Evolutionary conservation across 208 protist genomes (phyloP).

Genomic region (Acanthamoeba sp.): DNA sequence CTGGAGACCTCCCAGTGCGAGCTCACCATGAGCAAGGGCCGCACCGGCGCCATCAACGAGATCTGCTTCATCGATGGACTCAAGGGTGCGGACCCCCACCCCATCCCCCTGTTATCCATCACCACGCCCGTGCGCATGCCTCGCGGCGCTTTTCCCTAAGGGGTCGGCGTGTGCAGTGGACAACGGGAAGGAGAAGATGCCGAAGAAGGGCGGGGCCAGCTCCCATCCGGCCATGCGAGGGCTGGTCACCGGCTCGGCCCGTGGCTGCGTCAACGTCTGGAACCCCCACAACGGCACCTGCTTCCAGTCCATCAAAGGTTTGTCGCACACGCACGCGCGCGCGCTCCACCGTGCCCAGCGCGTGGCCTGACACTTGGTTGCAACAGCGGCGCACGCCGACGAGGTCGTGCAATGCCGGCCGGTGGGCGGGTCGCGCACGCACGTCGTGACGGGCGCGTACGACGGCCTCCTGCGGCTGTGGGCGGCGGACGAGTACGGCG

Average conservation of each 20-base stretch:
- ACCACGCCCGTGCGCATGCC: neutral
- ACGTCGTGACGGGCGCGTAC: slow-evolving; percentile 29
- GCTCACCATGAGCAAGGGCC: slow-evolving; percentile 30
- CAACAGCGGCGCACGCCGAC: slow-evolving; percentile 5
- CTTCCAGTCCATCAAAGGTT: slow-evolving; percentile 19
- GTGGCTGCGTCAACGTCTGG: slow-evolving; percentile 36
- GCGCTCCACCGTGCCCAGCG: neutral
- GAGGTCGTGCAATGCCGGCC: slow-evolving; percentile 16
- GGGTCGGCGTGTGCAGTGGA: neutral
- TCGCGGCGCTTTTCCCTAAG: neutral
- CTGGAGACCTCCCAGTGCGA: neutral
- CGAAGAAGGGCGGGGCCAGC: neutral
- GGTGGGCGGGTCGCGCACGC: neutral
- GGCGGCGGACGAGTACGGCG: neutral
- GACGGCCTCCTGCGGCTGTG: slow-evolving; percentile 32
- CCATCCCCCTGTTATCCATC: neutral
- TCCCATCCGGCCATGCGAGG: neutral
- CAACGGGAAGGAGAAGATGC: slow-evolving; percentile 7
- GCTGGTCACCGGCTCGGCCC: slow-evolving; percentile 52
- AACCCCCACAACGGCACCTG: slow-evolving; percentile 43
- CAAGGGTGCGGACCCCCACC: neutral
- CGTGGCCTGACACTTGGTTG: neutral
- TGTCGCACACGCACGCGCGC: neutral
- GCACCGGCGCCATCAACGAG: slow-evolving; percentile 55
- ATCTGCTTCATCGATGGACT: slow-evolving; percentile 54